Conservation (phyloP, 306 rosid species). For the Vigna reflexopilosa region DNA sequence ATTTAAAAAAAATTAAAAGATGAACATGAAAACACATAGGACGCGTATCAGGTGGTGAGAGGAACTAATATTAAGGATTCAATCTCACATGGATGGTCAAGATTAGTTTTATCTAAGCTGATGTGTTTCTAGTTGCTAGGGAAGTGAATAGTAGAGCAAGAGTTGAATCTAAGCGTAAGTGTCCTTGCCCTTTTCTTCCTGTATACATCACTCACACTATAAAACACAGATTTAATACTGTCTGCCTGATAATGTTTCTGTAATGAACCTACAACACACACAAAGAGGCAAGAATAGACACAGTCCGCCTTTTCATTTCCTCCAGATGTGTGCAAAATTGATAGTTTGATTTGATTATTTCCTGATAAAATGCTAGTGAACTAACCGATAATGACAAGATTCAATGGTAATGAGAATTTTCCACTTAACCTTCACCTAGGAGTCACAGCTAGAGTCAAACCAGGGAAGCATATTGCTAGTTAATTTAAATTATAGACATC, state of each 20-base stretch:
- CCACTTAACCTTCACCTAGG: constrained; percentile 11
- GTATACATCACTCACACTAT: constrained; percentile 5
- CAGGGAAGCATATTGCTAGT: constrained; percentile 13
- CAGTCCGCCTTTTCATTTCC: constrained; percentile 1
- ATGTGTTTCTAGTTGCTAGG: constrained; percentile 6
- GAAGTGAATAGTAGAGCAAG: neutral
- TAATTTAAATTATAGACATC: constrained; percentile 27
- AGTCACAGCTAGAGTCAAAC: constrained; percentile 34
- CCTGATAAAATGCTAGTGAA: constrained; percentile 28
- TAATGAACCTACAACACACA: constrained; percentile 26
- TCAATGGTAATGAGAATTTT: neutral
- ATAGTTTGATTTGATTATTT: constrained; percentile 10
- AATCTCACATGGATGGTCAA: neutral
- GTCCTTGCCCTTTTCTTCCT: constrained; percentile 27
- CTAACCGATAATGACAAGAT: constrained; percentile 16
- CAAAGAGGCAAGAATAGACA: neutral
- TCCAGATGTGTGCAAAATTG: neutral
- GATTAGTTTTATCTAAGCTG: neutral
- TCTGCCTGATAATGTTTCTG: constrained; percentile 21
- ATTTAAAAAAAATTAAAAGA: constrained; percentile 22
- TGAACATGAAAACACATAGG: neutral
- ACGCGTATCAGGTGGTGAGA: neutral
- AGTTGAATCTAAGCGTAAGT: constrained; percentile 21
- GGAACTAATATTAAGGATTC: neutral
- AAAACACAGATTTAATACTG: constrained; percentile 21